Conservation (phyloP, 257 asterid species). For the Lycium ferocissimum region DNA sequence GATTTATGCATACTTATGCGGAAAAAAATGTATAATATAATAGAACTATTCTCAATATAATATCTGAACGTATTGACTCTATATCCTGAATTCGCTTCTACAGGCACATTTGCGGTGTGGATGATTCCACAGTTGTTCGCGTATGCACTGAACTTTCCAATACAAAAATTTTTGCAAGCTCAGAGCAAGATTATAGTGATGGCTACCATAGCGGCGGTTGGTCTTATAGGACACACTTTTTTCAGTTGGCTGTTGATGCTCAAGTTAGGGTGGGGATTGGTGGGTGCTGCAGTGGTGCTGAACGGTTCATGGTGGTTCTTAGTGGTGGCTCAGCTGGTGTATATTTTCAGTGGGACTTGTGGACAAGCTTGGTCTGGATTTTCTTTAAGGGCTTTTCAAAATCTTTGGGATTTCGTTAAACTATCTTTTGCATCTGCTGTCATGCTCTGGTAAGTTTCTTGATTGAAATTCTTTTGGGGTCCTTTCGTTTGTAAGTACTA, state of each 20-base stretch:
- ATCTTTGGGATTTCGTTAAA: conserved; percentile 56
- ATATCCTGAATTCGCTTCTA: not conserved
- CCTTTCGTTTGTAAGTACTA: too few species aligned
- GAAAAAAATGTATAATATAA: not conserved
- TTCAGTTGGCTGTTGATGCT: conserved; percentile 68
- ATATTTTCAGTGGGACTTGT: conserved; percentile 57
- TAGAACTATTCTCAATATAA: not conserved
- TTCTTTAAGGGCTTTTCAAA: conserved; percentile 50
- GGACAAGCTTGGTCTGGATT: conserved; percentile 68
- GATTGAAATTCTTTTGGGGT: not conserved
- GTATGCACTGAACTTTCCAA: conserved; percentile 60
- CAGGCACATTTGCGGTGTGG: conserved; percentile 57
- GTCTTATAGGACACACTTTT: conserved; percentile 41
- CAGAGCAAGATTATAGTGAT: conserved; percentile 62
- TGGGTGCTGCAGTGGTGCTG: conserved; percentile 54
- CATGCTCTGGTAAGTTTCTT: conserved; percentile 60
- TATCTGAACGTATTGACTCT: not conserved
- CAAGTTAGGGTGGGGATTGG: conserved; percentile 64
- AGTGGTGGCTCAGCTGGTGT: conserved; percentile 54
- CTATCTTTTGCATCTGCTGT: conserved; percentile 66
- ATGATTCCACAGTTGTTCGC: conserved; percentile 76
- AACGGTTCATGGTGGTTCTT: conserved; percentile 68
- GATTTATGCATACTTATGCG: not conserved
- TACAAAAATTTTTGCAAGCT: conserved; percentile 65
- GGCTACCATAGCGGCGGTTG: conserved; percentile 53